Conservation (phyloP, 805 yeast species). For the Ogataea angusta region DNA sequence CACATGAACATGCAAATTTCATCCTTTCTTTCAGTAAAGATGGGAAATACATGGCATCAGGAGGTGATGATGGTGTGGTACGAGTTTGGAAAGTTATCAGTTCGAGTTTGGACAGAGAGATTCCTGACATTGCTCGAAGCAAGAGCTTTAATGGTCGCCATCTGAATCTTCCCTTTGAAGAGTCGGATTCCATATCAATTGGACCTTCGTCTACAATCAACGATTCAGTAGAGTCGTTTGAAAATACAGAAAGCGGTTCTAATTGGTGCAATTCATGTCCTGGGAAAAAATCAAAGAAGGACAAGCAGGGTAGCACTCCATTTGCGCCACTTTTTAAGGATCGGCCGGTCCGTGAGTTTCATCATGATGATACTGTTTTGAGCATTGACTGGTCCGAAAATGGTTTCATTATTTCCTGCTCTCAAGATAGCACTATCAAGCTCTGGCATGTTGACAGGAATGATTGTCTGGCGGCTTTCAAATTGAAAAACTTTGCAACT, state of each 20-base stretch:
- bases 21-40: conserved; percentile 69
- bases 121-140: not conserved
- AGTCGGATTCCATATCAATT: conserved; percentile 11
- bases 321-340: conserved; percentile 80
- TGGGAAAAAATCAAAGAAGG: conserved; percentile 7
- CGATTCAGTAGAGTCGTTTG: conserved; percentile 9
- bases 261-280: conserved; percentile 5
- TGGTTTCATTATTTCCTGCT: conserved; percentile 72
- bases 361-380: conserved; percentile 66
- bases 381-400: conserved; percentile 86
- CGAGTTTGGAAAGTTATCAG: conserved; percentile 78
- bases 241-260: not conserved
- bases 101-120: conserved; percentile 61
- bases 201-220: conserved; percentile 16
- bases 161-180: conserved; percentile 2
- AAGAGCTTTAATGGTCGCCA: not conserved
- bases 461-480: conserved; percentile 59
- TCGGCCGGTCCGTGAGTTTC: conserved; percentile 54
- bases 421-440: conserved; percentile 80
- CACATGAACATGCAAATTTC: conserved; percentile 55
- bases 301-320: conserved; percentile 25
- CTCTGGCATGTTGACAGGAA: conserved; percentile 80
- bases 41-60: conserved; percentile 81
- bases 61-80: conserved; percentile 70
- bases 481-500: conserved; percentile 81